Percentiles rank a stretch among this genome's conserved stretches.
phyloP scores from a whole-genome alignment of 805 yeast genomes.

The Kregervanrija fluxuum region DNA sequence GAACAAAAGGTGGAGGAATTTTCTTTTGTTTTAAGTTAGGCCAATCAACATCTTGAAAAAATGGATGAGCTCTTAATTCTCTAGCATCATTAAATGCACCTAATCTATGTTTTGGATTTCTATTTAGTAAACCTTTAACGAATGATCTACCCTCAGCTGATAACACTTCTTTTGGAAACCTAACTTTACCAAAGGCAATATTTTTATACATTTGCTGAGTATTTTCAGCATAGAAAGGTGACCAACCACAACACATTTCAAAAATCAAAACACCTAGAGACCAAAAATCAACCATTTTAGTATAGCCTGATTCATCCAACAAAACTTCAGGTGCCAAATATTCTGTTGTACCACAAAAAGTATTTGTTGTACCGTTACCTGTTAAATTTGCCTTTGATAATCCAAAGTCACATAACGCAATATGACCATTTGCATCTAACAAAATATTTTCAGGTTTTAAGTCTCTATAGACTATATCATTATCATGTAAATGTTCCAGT shows the following conservation, averaged over 20 bases:
- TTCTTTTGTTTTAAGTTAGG: conserved; percentile 64
- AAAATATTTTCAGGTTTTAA: conserved; percentile 94
- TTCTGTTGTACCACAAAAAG: conserved; percentile 98
- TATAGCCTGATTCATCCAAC: conserved; percentile 92
- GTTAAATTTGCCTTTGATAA: conserved; percentile 87
- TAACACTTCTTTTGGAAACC: conserved; percentile 93
- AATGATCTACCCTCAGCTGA: conserved; percentile 91
- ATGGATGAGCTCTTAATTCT: conserved; percentile 87
- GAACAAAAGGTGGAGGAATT: conserved; percentile 95
- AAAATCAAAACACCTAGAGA: conserved; percentile 92
- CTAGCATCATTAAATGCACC: conserved; percentile 91
- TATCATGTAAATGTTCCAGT: conserved; percentile 88
- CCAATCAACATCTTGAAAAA: conserved; percentile 92
- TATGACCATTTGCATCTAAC: conserved; percentile 94
- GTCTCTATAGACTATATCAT: conserved; percentile 94
- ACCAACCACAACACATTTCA: conserved; percentile 99
- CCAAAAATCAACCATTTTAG: conserved; percentile 99
- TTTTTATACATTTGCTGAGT: conserved; percentile 99
- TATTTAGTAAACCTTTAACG: conserved; percentile 88
- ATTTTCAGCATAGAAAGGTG: conserved; percentile 96
- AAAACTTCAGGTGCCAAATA: conserved; percentile 95
- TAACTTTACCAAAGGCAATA: conserved; percentile 96
- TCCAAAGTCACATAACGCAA: conserved; percentile 96
- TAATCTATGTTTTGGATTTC: conserved; percentile 92
- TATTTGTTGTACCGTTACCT: conserved; percentile 84